These are phyloP conservation scores for Cyclocybe cylindracea DNA, from an alignment of 768 basidiomycete species.

Conservation along the genomic window DNA sequence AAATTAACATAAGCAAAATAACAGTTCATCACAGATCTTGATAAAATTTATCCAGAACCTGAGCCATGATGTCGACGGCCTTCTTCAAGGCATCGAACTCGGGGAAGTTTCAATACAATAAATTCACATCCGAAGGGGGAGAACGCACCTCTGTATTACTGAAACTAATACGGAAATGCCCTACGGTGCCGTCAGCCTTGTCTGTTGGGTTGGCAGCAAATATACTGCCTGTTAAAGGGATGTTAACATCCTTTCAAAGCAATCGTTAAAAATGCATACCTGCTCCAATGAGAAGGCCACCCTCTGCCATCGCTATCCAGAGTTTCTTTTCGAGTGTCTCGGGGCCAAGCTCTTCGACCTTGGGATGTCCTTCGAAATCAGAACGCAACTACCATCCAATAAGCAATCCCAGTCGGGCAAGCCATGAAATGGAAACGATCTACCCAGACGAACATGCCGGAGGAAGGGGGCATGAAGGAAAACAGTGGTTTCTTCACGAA, in stretches of 20 bases:
- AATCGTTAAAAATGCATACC: conserved; percentile 34
- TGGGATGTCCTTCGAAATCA: conserved; percentile 59
- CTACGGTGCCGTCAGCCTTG: conserved; percentile 27
- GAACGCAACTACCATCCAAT: conserved; percentile 49
- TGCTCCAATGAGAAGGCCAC: conserved; percentile 64
- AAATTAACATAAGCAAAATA: too few relatives aligned
- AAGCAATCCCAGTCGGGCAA: not conserved
- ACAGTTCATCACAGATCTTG: conserved; percentile 8
- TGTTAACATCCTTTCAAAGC: not conserved
- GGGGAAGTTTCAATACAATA: not conserved
- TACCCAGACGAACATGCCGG: conserved; percentile 87
- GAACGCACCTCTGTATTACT: conserved; percentile 50
- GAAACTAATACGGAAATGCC: conserved; percentile 61
- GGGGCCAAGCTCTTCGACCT: conserved; percentile 35
- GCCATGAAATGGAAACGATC: conserved; percentile 11
- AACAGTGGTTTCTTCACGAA: conserved; percentile 35
- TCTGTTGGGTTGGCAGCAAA: conserved; percentile 37
- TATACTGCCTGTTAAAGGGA: conserved; percentile 29
- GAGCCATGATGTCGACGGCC: conserved; percentile 45
- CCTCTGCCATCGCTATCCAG: conserved; percentile 59
- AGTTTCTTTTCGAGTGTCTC: conserved; percentile 57
- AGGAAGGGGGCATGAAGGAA: conserved; percentile 71
- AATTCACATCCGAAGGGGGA: too few relatives aligned
- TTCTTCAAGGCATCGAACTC: conserved; percentile 45
- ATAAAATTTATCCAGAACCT: conserved; percentile 46